Conservation (phyloP, 192 early-diverging fungal genomes). For the Coemansia sp. region DNA sequence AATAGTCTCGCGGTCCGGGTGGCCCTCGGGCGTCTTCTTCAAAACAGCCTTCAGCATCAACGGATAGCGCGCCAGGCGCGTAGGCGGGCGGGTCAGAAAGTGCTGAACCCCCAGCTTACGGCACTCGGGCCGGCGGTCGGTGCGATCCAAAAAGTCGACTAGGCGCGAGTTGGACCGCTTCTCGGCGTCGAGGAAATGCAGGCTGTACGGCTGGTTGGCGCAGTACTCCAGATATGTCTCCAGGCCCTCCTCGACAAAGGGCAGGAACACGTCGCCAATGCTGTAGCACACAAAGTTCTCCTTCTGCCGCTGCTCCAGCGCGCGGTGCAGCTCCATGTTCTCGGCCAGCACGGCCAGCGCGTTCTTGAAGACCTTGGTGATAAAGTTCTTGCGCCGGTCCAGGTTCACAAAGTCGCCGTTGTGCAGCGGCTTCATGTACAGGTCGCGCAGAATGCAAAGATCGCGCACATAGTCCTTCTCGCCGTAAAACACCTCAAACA, state of each 20-base stretch:
- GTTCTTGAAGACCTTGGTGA: conserved; percentile 75
- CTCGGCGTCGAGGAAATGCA: conserved; percentile 78
- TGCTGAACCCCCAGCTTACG: conserved; percentile 79
- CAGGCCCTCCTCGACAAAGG: conserved; percentile 62
- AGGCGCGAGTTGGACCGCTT: conserved; percentile 60
- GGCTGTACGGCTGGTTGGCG: conserved; percentile 75
- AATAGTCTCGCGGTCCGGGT: conserved; percentile 70
- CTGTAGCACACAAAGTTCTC: conserved; percentile 65
- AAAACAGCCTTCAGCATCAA: conserved; percentile 75
- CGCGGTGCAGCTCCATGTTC: conserved; percentile 57
- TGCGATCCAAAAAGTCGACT: conserved; percentile 72
- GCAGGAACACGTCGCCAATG: conserved; percentile 80
- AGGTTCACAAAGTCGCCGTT: conserved; percentile 59
- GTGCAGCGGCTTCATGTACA: conserved; percentile 63
- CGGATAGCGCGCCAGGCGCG: conserved; percentile 81
- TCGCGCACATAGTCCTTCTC: conserved; percentile 91
- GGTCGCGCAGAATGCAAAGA: conserved; percentile 70
- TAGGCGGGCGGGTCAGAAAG: conserved; percentile 81
- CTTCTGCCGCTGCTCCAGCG: conserved; percentile 60
- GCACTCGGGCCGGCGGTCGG: conserved; percentile 67
- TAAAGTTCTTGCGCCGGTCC: conserved; percentile 62
- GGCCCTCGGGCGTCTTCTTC: conserved; percentile 73
- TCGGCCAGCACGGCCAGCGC: conserved; percentile 57
- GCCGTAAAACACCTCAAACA: conserved; percentile 88
- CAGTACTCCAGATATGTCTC: conserved; percentile 83